Base-by-base conservation (phyloP, 805 yeast genomes). In the Candida chauliodis region DNA sequence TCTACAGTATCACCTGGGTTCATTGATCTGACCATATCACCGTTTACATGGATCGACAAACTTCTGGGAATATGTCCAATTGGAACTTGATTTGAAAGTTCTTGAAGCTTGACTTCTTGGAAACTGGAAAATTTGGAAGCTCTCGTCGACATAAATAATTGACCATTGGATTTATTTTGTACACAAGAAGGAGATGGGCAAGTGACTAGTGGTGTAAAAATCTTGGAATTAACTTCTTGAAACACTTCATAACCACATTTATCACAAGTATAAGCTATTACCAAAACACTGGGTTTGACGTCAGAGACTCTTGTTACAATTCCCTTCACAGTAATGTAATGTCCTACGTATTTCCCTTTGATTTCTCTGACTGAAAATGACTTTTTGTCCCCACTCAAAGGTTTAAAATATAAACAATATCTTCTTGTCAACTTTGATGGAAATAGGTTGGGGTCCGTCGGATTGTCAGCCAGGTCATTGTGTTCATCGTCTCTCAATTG, bases 1-100 rank as follows among this genome's bases (percentile, higher is more conserved):
- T 93, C 98, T 23, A 89, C 97, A 21, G 84, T 74, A 59, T 93
- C 99, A 52, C 99, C 99, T 1, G 99, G 98, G 45, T 81, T 78
- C 70, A 87, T 73, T 9, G 84, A 65, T 52, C 99, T 77, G 20
- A 89, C 97, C 39, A 93, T 66, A 42, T 87, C 84, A 30, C 99
- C 99, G 52, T 84, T 86, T n/a, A 91, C 80, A 57, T 91, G 96
- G 40, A 91, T 75, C 11, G 83, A 77, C 46, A 93, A 69, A 21
- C 88, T 67, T 53, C 99, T 77, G 34, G 99, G 99, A 46, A 93
- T 93, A 60, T 91, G 96, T 37, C 99, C 99, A 20, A 90, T 91
- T 1, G 99, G 99, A 13, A 93, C 99, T 65, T 93, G 99, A 48
- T 83, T 82, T 4, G 98, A 86, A 57, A 91, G 69, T 63, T 93